Conservation (phyloP, 306 rosid species). For the Cucurbita moschata region DNA sequence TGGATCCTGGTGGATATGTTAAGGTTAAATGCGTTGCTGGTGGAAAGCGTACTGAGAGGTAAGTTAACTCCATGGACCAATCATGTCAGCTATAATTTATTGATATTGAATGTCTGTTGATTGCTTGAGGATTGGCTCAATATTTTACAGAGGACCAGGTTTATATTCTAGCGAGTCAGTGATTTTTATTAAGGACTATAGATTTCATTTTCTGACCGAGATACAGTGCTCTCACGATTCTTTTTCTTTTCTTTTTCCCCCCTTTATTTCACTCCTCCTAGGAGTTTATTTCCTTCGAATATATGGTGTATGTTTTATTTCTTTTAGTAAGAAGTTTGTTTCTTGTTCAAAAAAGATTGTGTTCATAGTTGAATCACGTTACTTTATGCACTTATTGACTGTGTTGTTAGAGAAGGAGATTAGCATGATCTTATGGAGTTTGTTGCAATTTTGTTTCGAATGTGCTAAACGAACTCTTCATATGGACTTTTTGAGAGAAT, state of each 20-base stretch:
- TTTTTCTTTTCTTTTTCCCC: not conserved
- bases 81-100: not conserved
- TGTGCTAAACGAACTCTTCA: not conserved
- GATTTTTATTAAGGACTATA: not conserved
- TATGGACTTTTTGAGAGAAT: not conserved
- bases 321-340: not conserved
- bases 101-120: not conserved
- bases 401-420: not conserved
- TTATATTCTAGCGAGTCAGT: not conserved
- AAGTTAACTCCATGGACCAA: not conserved
- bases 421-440: not conserved
- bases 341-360: not conserved
- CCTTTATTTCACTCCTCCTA: not conserved
- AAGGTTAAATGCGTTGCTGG: conserved; percentile 89
- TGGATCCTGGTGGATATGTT: conserved; percentile 94
- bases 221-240: not conserved
- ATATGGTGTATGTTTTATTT: not conserved
- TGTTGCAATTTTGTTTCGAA: not conserved
- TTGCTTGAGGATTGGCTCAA: not conserved
- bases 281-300: not conserved
- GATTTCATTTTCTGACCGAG: not conserved
- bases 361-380: not conserved
- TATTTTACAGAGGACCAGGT: not conserved
- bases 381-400: not conserved
- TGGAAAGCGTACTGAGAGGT: conserved; percentile 64